These are phyloP conservation scores for Fusarium sp. DNA, from an alignment of 2,329 filamentous ascomycete genomes.

Conservation along the genomic window DNA sequence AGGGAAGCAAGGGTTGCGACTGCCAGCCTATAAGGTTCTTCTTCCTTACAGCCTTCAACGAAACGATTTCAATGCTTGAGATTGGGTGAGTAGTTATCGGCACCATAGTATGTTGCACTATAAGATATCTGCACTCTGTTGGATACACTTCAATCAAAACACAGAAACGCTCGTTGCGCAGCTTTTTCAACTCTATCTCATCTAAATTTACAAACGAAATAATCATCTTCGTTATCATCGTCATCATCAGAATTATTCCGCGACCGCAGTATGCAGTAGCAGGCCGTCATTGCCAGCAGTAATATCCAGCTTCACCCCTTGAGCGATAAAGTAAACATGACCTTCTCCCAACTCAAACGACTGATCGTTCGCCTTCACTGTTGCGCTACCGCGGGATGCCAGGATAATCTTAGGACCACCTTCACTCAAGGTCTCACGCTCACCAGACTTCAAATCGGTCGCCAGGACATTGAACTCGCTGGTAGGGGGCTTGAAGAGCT, in stretches of 20 bases:
- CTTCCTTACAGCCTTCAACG: background rate
- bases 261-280: conserved; percentile 42
- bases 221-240: background rate
- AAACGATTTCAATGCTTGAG: background rate
- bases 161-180: background rate
- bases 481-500: conserved; percentile 74
- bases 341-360: conserved; percentile 43
- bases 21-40: background rate
- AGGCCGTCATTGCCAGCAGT: conserved; percentile 34
- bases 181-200: background rate
- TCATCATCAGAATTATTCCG: conserved; percentile 21
- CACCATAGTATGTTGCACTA: background rate
- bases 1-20: background rate
- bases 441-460: conserved; percentile 66
- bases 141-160: background rate
- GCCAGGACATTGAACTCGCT: conserved; percentile 78
- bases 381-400: conserved; percentile 41
- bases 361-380: conserved; percentile 34
- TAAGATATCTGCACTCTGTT: background rate
- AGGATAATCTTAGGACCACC: conserved; percentile 43
- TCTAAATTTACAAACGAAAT: background rate
- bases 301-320: conserved; percentile 41
- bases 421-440: conserved; percentile 63
- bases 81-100: background rate
- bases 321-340: conserved; percentile 45